Evolutionary conservation across 2,329 filamentous ascomycete genomes (phyloP), one percentile per base, ranked within the genome.

Genomic region (Hypoxylon sp.): DNA sequence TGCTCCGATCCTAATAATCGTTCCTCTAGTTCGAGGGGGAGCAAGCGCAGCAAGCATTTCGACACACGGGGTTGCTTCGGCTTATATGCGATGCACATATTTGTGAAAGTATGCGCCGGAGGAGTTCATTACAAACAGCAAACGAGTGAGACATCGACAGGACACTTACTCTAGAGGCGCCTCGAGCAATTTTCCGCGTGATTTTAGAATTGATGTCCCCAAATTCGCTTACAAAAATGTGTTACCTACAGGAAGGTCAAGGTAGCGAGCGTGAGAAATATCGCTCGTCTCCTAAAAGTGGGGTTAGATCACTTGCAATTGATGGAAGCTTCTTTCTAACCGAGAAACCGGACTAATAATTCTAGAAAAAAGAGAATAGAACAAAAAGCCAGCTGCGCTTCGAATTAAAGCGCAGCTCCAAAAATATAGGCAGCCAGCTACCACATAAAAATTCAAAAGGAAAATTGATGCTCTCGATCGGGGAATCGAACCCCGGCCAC

Each of bases 401-500:
- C n/a, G n/a, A n/a, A n/a, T n/a, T n/a, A 20, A 20, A 20, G 25
- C 25, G 25, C 25, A 27, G 25, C 25, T 27, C 25, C 2, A 27
- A 27, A 27, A 27, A 27, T 4, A 27, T 20, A 27, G 3, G 3
- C 1, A 27, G 5, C 25, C 25, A 27, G 3, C 17, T 20, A n/a
- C n/a, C 25, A 6, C 14, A 40, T 27, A 10, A 5, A 20, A 17
- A 48, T n/a, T 11, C 22, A 30, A 30, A 46, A 54, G 40, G 27
- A 53, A 56, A 48, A 55, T 2, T 35, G 13, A 61, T 57, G 46
- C 77, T 78, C 77, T 78, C 77, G 76, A 78, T 78, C 77, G 77
- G 77, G 77, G 74, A 76, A 77, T 77, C 73, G 75, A 77, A 77
- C 75, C 75, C 75, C 75, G 75, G 75, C 73, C 75, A 75, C 75